Conservation (phyloP, 1,284 basidiomycete genomes). For the Vanrija humicola region DNA sequence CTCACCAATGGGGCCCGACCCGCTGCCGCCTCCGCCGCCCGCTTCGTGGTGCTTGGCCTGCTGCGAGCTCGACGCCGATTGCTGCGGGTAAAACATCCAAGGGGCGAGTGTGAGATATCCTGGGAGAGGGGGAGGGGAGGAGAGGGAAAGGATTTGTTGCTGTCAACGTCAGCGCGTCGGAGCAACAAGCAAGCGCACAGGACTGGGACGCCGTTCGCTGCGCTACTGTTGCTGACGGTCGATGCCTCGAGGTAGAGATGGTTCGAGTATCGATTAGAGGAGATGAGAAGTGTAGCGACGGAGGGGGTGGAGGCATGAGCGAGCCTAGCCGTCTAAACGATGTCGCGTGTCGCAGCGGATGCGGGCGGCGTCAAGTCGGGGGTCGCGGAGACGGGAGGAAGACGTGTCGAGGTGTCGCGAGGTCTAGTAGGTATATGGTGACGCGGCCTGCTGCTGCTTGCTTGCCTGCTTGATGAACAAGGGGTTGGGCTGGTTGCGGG, state of each 20-base stretch:
- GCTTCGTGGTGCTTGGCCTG: constrained; percentile 35
- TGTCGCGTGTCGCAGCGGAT: not conserved
- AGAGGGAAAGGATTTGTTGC: no score
- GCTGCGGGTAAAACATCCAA: constrained; percentile 37
- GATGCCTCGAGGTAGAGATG: not conserved
- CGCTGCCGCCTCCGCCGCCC: constrained; percentile 9
- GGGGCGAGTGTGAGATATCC: not conserved
- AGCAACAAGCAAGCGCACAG: no score
- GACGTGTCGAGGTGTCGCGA: no score
- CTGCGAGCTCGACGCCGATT: constrained; percentile 25
- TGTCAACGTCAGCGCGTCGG: no score
- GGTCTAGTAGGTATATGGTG: no score
- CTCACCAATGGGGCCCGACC: constrained; percentile 16
- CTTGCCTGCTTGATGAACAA: no score
- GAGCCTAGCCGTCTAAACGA: constrained; percentile 2
- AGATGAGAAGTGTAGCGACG: constrained; percentile 2
- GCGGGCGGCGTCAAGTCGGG: not conserved
- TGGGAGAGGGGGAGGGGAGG: no score
- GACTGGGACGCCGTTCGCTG: no score
- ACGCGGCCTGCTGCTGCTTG: not conserved
- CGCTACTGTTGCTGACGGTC: no score
- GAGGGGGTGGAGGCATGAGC: constrained; percentile 23
- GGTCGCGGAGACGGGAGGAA: not conserved
- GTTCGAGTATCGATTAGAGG: constrained; percentile 8
- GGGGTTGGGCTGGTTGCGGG: not conserved